Percentiles rank a stretch among this genome's conserved stretches.
Evolutionary conservation across 2,329 filamentous ascomycete species (phyloP).

Genomic region (Ophiocordyceps robertsii): DNA sequence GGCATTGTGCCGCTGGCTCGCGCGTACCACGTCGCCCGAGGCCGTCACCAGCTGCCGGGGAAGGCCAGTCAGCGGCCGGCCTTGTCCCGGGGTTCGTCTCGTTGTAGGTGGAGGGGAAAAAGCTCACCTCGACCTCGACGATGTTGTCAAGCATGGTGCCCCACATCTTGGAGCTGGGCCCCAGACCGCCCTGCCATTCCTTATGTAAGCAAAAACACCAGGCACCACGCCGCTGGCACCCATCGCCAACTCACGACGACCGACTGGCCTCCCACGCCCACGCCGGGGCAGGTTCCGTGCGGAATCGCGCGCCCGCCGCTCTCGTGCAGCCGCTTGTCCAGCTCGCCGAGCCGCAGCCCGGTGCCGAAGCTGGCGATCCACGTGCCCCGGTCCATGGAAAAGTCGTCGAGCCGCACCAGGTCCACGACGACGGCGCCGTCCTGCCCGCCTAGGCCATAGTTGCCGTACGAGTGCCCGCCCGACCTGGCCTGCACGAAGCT

Average conservation of each 20-base stretch:
- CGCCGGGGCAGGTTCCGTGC: conserved; percentile 45
- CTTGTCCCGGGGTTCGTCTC: too few relatives aligned
- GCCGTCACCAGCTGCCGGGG: conserved; percentile 46
- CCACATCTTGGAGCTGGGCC: conserved; percentile 46
- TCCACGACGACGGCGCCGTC: conserved; percentile 41
- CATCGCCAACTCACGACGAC: conserved; percentile 40
- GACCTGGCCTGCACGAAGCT: conserved; percentile 48
- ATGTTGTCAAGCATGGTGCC: conserved; percentile 42
- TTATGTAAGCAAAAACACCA: background rate
- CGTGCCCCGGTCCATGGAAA: conserved; percentile 39
- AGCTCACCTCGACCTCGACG: conserved; percentile 38
- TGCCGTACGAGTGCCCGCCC: conserved; percentile 51
- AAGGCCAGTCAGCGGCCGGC: too few relatives aligned
- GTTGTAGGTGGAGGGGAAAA: too few relatives aligned
- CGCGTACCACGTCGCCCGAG: conserved; percentile 34
- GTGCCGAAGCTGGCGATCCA: conserved; percentile 40
- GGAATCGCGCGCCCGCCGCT: conserved; percentile 42
- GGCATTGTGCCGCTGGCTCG: conserved; percentile 30
- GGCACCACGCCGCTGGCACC: too few relatives aligned
- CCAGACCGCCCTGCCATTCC: conserved; percentile 36
- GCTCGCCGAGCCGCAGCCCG: conserved; percentile 36
- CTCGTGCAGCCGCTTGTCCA: conserved; percentile 34
- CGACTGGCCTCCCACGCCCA: conserved; percentile 45
- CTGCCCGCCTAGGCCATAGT: conserved; percentile 32
- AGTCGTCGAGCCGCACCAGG: conserved; percentile 35